Conservation (phyloP, 257 asterid genomes). For the Gentiana macrophylla region DNA sequence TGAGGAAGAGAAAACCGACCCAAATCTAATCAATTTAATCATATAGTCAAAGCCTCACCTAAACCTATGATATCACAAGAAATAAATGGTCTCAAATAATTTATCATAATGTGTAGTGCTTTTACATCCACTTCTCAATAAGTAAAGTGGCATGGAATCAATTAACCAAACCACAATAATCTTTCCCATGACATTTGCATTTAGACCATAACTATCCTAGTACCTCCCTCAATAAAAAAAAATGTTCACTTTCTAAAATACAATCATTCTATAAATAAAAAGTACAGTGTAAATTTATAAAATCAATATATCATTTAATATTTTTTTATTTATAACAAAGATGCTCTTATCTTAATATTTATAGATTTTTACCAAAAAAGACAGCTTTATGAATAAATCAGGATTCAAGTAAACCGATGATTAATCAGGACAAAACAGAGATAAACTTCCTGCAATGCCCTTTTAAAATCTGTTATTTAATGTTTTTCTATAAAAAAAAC, state of each 20-base stretch:
- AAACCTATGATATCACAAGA: background rate
- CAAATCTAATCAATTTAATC: conserved; percentile 4
- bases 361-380: no score
- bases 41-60: conserved; percentile 7
- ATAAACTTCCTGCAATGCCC: no score
- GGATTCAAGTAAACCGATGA: no score
- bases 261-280: background rate
- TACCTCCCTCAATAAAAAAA: background rate
- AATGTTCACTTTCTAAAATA: no score
- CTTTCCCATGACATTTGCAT: background rate
- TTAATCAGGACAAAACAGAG: no score
- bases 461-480: no score
- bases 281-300: no score
- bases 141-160: background rate
- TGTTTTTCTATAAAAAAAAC: no score
- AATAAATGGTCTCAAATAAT: background rate
- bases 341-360: no score
- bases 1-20: conserved; percentile 28
- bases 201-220: background rate
- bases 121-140: background rate
- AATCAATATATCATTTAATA: no score
- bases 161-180: background rate
- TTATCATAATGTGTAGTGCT: conserved; percentile 2
- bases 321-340: no score
- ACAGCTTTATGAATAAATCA: no score